Evolutionary conservation across 1,139 yeast genomes (phyloP).

Genomic region (Pichia cactophila): DNA sequence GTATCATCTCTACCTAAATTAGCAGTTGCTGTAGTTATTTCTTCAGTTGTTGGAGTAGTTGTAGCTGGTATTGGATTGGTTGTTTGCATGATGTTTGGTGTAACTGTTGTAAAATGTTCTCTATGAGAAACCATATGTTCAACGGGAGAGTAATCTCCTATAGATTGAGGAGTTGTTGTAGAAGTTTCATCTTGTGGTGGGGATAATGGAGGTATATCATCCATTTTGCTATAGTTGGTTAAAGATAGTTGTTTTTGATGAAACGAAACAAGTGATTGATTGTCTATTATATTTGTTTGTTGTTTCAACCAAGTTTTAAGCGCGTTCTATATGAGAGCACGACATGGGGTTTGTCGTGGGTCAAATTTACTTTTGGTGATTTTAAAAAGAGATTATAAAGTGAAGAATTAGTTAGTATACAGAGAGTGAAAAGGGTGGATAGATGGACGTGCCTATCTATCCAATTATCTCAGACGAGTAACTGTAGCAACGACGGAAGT

Average conservation of each 20-base stretch:
- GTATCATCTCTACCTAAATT: background rate
- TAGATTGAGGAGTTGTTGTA: slow-evolving; percentile 8
- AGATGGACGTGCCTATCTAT: too few relatives aligned
- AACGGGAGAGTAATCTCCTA: slow-evolving; percentile 9
- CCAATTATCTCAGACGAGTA: slow-evolving; percentile 15
- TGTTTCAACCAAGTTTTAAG: too few relatives aligned
- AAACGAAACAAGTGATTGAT: too few relatives aligned
- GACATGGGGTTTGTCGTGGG: too few relatives aligned
- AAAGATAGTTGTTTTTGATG: background rate
- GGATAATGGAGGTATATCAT: background rate
- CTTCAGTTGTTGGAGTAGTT: background rate
- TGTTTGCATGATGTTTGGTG: background rate
- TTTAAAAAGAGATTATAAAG: too few relatives aligned
- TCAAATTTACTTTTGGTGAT: too few relatives aligned
- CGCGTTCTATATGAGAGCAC: too few relatives aligned
- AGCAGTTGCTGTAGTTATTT: background rate
- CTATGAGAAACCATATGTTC: slow-evolving; percentile 9
- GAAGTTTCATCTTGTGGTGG: background rate
- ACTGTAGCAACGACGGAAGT: slow-evolving; percentile 29
- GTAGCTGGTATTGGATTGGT: too few relatives aligned
- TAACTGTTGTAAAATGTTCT: background rate
- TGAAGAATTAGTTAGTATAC: too few relatives aligned
- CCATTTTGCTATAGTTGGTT: background rate
- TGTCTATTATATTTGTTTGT: too few relatives aligned
- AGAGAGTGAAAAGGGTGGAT: too few relatives aligned